Evolutionary conservation across 176 grass and related monocot genomes (phyloP), one percentile per base, ranked within the genome.

Genomic region (Phoenix roebelenii): DNA sequence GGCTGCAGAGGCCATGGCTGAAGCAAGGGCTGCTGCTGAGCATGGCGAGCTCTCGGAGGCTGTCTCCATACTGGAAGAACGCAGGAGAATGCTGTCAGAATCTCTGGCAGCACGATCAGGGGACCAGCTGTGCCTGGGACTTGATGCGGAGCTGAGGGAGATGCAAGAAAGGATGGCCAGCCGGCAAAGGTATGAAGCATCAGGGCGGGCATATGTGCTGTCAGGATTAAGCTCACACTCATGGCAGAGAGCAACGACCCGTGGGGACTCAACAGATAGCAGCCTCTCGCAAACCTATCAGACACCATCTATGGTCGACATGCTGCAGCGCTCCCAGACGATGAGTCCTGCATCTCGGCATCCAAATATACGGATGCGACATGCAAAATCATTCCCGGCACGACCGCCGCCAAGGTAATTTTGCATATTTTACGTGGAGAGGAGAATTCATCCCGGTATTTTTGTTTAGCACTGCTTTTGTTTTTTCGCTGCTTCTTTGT

Each of bases 291-390:
- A 82, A 53, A 81, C 84, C 17, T 97, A 88, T 35, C 87, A 92
- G 71, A 97, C 93, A 22, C 93, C 87, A 18, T 83, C 81, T 55
- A 97, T 97, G 93, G 75, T 69, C n/a, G 78, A 85, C 59, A 97
- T 88, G 93, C 28, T 97, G 23, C 78, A 85, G 58, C 77, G 80
- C 54, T 97, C 87, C 0, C 93, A 85, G 66, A 88, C 77, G 23
- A 22, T 78, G 15, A 25, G 68, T 63, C 57, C 77, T 55, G 67
- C 57, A 3, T 72, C 86, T 16, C 72, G 60, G 48, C 60, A 49
- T 9, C 63, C 54, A 55, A 29, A 53, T 50, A 30, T 64, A 50
- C 66, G 63, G 15, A 20, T 22, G 15, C 25, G 18, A 28, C 51
- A 51, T 16, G 9, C 24, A 35, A 35, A 26, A 26, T 55, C 18